Base-by-base conservation (phyloP, 768 basidiomycete species). In the Kwoniella sp. region DNA sequence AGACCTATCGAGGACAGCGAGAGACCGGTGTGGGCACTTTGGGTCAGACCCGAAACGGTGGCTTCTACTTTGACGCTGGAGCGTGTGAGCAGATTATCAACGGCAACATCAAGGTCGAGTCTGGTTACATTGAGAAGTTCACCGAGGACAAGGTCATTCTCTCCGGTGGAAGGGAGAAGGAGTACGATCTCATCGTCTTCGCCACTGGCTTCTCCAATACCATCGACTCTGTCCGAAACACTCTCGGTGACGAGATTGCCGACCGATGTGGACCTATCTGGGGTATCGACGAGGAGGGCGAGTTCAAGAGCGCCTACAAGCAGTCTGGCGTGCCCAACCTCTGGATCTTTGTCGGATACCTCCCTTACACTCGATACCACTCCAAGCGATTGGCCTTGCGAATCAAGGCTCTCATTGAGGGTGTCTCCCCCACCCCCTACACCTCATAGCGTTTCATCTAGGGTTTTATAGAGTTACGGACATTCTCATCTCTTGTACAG, bases 201-300 rank as follows among this genome's bases (percentile, higher is more conserved):
- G 62, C 62, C 32, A 64, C 62, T 10, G 62, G 62, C 12, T 64
- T 57, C 62, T 50, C 56, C 26, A 58, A 60, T 49, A 57, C 55
- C 28, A 60, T 57, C 42, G 62, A 64, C 32, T 57, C 59, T 25
- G 43, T 64, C 47, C 34, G 59, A 23, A 27, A 31, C 22, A 64
- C 59, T 11, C 50, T 64, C 2, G 62, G 62, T 4, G 52, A 57
- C 9, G 17, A 56, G 10, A 32, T 55, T n/a, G 62, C 59, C 28
- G 43, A 37, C 25, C 46, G 41, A n/a, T 53, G 45, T 29, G 20
- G 17, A n/a, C 51, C 51, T 7, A 58, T 64, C 52, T 64, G 62
- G 62, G 52, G 55, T 44, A 42, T 64, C 10, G 62, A 64, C 39
- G 58, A 50, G 31, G 62, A 64, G 46, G 62, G 62, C n/a, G 62